Evolutionary conservation across 495 filamentous ascomycete genomes (phyloP), one percentile per base, ranked within the genome.

Genomic region (Aspergillus egyptiacus): DNA sequence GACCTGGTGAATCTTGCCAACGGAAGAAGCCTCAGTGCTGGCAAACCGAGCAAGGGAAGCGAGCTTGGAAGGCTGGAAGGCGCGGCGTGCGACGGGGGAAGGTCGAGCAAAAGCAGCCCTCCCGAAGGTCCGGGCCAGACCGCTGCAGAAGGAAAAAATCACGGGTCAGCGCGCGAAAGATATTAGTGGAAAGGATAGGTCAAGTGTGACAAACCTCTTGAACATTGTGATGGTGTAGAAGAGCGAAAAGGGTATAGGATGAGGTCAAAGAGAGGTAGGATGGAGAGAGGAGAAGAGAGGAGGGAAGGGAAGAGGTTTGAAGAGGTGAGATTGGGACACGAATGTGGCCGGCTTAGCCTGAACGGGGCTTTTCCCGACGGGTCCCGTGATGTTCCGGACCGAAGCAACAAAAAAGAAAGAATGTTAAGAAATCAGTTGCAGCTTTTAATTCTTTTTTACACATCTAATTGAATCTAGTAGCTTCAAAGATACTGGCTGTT

Each of bases 1-100:
- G 70, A 84, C 81, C 77, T 91, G 87, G 78, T 91, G 82, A 72
- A 91, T 85, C 80, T 88, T 89, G 70, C 87, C 87, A 70, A 80
- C 71, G 62, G 78, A 71, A 50, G 66, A 73, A 58, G 77, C 68
- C 53, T 81, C 73, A 45, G 81, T 75, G 73, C 81, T 86, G 66
- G 86, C 86, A 61, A 84, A 83, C 64, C 86, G 77, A 64, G 81
- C 80, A 61, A 78, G 68, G 65, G 79, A 82, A 67, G 76, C 81
- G 55, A 66, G 69, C 64, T 70, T 70, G 65, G 84, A 71, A 60
- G 83, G 83, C 70, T 76, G 77, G 69, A 83, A 74, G 58, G 78
- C 78, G 75, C 83, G 81, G 69, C 80, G 82, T 69, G 82, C 75
- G 63, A 72, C 61, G 70, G 78, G 74, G 67, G 79, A 77, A 69